Evolutionary conservation across 2,329 filamentous ascomycete species (phyloP), one percentile per base, ranked within the genome.

Genomic region (Ophiostoma fasciatum): DNA sequence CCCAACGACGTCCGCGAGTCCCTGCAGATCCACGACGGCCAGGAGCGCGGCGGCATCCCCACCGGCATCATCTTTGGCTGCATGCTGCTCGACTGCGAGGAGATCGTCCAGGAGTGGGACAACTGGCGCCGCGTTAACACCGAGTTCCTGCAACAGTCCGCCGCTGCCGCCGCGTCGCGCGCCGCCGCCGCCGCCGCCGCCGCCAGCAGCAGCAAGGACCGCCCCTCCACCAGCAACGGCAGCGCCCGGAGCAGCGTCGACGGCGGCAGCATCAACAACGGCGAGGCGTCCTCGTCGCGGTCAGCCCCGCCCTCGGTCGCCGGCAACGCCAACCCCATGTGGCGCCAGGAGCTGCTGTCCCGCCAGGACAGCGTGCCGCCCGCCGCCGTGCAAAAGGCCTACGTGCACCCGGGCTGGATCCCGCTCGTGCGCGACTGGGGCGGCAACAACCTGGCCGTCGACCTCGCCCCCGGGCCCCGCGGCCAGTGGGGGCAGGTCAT

Each of bases 401-500:
- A 98, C 52, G 81, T 85, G 3, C 88, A 98, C 57, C 78, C 85
- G 2, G 81, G 78, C 35, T 98, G 90, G 90, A 94, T 98, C 47
- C 88, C 90, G 36, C 65, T 98, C 23, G 88, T 87, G 40, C 82
- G 90, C 48, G 90, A 98, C 57, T 98, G 90, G 90, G 90, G 90
- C 55, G 90, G 90, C 58, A 98, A 98, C 71, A 92, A 94, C 63
- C 68, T 98, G 51, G 88, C 87, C 14, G 74, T 94, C 31, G 90
- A 98, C 57, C 66, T 98, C 40, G 83, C 87, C 7, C 90, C 90
- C 17, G 90, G 90, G 3, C 83, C 88, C 9, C 71, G 73, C 31
- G 90, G 90, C 27, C 81, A 78, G 54, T 98, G 90, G 88, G 90
- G 90, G 36, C 90, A 98, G 56, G 75, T 98, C 46, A 94, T 98